A percentile compares a stretch with the other conserved stretches of the same genome.
phyloP scores from a whole-genome alignment of 805 yeast genomes.

The Metschnikowia drakensbergensis region DNA sequence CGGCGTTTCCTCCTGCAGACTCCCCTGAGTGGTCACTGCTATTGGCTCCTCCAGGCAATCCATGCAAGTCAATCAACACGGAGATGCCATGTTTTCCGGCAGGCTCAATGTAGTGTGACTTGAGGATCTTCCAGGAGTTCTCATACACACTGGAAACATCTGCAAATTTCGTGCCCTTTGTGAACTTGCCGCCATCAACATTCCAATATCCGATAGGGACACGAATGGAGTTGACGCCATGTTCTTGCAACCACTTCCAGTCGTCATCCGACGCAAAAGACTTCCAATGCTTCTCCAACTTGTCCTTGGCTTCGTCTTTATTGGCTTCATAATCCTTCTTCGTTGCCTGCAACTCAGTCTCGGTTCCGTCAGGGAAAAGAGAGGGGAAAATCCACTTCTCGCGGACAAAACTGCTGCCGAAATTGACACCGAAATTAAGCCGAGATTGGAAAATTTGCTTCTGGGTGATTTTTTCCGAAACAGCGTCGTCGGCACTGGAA shows the following conservation, averaged over 20 bases:
- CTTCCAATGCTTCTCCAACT: constrained; percentile 64
- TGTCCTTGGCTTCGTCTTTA: constrained; percentile 51
- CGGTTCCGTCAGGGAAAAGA: constrained; percentile 55
- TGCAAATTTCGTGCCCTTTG: constrained; percentile 61
- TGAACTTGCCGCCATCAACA: constrained; percentile 58
- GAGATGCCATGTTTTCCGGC: constrained; percentile 66
- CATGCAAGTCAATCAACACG: constrained; percentile 82
- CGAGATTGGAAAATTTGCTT: constrained; percentile 56
- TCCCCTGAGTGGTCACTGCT: constrained; percentile 82
- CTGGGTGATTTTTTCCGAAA: constrained; percentile 34
- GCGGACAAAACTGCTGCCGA: constrained; percentile 75
- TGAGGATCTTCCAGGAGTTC: constrained; percentile 69
- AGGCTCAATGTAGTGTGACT: constrained; percentile 46
- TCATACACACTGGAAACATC: constrained; percentile 52
- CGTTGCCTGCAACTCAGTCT: constrained; percentile 73
- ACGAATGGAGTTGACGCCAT: constrained; percentile 75
- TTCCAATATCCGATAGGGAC: constrained; percentile 93
- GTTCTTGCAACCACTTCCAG: constrained; percentile 68
- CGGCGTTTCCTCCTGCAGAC: constrained; percentile 45
- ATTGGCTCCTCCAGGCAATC: constrained; percentile 90
- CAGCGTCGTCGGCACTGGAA: constrained; percentile 29
- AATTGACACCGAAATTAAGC: constrained; percentile 75
- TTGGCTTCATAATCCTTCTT: constrained; percentile 41
- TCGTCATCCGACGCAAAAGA: constrained; percentile 61
- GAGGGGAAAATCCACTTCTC: constrained; percentile 76